Percentiles rank a stretch among this genome's conserved stretches.
phyloP scores from a whole-genome alignment of 331 rosid species.

The Saraca asoca region DNA sequence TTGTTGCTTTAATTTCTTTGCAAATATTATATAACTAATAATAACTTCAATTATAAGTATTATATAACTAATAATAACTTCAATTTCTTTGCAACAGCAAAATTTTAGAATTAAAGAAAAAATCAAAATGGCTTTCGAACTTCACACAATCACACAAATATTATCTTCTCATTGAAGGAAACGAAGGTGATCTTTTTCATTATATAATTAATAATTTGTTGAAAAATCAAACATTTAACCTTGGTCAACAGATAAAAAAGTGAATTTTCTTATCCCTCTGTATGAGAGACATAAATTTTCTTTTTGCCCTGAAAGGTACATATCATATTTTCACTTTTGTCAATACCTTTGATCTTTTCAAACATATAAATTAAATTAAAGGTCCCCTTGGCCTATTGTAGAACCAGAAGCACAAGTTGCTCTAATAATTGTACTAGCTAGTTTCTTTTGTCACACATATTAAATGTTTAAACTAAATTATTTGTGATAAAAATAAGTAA shows the following conservation, averaged over 20 bases:
- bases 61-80: too few relatives aligned
- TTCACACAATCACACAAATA: background rate
- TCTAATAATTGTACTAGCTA: conserved; percentile 20
- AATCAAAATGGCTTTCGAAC: background rate
- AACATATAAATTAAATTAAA: background rate
- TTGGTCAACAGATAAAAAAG: background rate
- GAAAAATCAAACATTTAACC: background rate
- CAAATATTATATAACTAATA: too few relatives aligned
- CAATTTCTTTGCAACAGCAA: too few relatives aligned
- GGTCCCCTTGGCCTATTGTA: conserved; percentile 6
- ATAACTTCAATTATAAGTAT: too few relatives aligned
- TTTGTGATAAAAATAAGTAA: background rate
- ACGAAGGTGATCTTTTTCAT: background rate
- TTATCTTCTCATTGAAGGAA: conserved; percentile 4
- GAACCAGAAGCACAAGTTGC: background rate
- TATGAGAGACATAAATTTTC: background rate
- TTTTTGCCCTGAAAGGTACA: conserved; percentile 2
- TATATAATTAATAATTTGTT: background rate
- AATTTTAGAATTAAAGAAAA: background rate
- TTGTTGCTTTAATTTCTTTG: too few relatives aligned
- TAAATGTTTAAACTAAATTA: too few relatives aligned
- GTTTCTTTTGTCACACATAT: background rate
- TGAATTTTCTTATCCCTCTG: background rate
- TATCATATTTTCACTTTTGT: conserved; percentile 1
- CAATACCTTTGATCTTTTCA: background rate